Evolutionary conservation across 2,329 filamentous ascomycete genomes (phyloP), one percentile per base, ranked within the genome.

Genomic region (Davidsoniella virescens): DNA sequence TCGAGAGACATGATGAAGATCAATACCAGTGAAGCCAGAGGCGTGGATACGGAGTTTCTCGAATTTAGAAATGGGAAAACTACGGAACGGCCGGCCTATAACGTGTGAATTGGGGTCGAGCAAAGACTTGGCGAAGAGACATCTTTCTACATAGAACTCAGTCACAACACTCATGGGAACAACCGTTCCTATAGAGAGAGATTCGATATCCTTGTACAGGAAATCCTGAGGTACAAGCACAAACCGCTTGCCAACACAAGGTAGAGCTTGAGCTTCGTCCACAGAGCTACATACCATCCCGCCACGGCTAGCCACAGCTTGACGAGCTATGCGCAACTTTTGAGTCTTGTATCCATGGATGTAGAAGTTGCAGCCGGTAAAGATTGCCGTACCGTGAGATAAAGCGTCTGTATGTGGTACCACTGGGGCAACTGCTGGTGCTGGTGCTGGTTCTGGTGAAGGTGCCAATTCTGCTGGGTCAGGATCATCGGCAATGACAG

Each of bases 91-190:
- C 5, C 77, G 78, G 52, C 86, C 87, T 20, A 93, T 73, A 39
- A 84, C 72, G 60, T 92, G 79, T 4, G 76, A 70, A 47, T 70
- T 67, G 4, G 87, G 86, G 26, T 82, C 69, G 44, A 86, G 70
- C 57, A 90, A 75, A 23, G 66, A 68, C 63, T 85, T 92, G 55
- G 77, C 76, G 61, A 88, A 80, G 38, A 98, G 68, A 61, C 90
- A 96, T 44, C 79, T 78, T 65, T 98, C 92, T 48, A 98, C 72
- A 75, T 90, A 98, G 72, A 92, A 93, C 60, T 94, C 87, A 9
- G 87, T 96, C 29, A 94, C 79, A 41, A 74, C 61, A 6, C 33
- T 49, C 4, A 51, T 14, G 48, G 9, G 16, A 43, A 29, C n/a
- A 47, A 38, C 10, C 33, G 8, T 20, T 47, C 23, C 18, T 29